A percentile compares a stretch with the other conserved stretches of the same genome.
phyloP scores from a whole-genome alignment of 2,329 filamentous ascomycete genomes.

The Septoria linicola region DNA sequence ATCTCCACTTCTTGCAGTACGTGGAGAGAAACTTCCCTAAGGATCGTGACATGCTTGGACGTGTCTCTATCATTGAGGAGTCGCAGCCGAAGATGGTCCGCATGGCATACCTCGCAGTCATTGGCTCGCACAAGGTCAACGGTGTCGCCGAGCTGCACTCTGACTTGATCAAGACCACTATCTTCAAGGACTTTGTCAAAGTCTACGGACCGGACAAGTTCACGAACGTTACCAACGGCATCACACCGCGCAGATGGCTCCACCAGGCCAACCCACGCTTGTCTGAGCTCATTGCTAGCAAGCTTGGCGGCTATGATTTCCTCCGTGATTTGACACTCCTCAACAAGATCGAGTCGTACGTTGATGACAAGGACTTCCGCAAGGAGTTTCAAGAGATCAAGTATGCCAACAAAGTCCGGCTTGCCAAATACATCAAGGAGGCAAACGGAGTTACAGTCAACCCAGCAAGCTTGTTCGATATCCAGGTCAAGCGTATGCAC shows the following conservation, averaged over 20 bases:
- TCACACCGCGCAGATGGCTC: constrained; percentile 92
- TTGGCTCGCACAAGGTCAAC: constrained; percentile 98
- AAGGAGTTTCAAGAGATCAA: constrained; percentile 97
- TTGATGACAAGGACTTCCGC: constrained; percentile 85
- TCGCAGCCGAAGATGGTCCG: constrained; percentile 95
- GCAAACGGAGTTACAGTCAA: constrained; percentile 80
- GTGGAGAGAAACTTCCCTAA: constrained; percentile 90
- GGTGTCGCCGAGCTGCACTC: constrained; percentile 97
- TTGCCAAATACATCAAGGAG: constrained; percentile 87
- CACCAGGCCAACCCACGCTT: constrained; percentile 95
- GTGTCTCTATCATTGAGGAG: constrained; percentile 98
- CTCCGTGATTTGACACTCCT: constrained; percentile 86
- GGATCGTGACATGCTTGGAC: constrained; percentile 77
- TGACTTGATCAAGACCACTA: constrained; percentile 97
- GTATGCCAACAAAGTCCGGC: constrained; percentile 86
- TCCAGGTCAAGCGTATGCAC: constrained; percentile 98
- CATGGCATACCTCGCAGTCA: constrained; percentile 93
- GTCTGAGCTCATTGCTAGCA: constrained; percentile 87
- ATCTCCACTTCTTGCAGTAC: constrained; percentile 84
- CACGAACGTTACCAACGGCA: constrained; percentile 97
- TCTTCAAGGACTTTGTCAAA: constrained; percentile 97
- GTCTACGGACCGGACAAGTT: constrained; percentile 97
- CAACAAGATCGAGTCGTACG: constrained; percentile 78
- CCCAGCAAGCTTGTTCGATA: constrained; percentile 84
- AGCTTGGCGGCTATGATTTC: constrained; percentile 78